These are phyloP conservation scores for Xylariaceae sp. DNA, from an alignment of 2,329 filamentous ascomycete species.

Conservation along the genomic window DNA sequence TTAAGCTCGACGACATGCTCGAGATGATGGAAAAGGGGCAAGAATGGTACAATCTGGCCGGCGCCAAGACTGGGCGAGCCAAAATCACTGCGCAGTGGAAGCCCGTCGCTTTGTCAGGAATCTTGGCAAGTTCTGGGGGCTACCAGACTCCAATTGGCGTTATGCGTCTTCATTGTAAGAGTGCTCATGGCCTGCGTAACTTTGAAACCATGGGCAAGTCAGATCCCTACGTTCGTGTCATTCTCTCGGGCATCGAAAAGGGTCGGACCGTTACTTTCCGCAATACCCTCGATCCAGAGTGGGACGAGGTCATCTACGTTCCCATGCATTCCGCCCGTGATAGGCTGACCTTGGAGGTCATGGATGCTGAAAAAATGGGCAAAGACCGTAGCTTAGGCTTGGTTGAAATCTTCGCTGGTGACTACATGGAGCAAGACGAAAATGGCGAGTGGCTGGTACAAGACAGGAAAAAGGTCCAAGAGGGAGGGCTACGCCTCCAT, in stretches of 20 bases:
- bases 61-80: slow-evolving; percentile 76
- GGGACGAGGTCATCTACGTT: slow-evolving; percentile 93
- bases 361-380: slow-evolving; percentile 92
- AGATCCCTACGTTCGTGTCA: slow-evolving; percentile 85
- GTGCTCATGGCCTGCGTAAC: slow-evolving; percentile 80
- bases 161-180: slow-evolving; percentile 88
- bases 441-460: slow-evolving; percentile 78
- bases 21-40: slow-evolving; percentile 88
- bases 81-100: slow-evolving; percentile 96
- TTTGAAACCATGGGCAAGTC: slow-evolving; percentile 95
- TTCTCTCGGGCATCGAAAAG: slow-evolving; percentile 88
- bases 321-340: slow-evolving; percentile 84
- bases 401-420: slow-evolving; percentile 71
- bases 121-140: slow-evolving; percentile 73
- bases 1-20: slow-evolving; percentile 91
- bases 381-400: slow-evolving; percentile 86
- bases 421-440: slow-evolving; percentile 77
- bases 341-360: slow-evolving; percentile 84
- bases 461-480: slow-evolving; percentile 67
- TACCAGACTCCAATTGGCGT: slow-evolving; percentile 94
- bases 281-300: slow-evolving; percentile 93
- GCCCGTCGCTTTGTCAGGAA: slow-evolving; percentile 81
- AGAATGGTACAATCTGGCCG: slow-evolving; percentile 90
- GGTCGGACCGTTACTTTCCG: slow-evolving; percentile 91
- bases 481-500: slow-evolving; percentile 70